These are phyloP conservation scores for Picea sitchensis DNA, from an alignment of 75 land plant species.

Conservation along the genomic window DNA sequence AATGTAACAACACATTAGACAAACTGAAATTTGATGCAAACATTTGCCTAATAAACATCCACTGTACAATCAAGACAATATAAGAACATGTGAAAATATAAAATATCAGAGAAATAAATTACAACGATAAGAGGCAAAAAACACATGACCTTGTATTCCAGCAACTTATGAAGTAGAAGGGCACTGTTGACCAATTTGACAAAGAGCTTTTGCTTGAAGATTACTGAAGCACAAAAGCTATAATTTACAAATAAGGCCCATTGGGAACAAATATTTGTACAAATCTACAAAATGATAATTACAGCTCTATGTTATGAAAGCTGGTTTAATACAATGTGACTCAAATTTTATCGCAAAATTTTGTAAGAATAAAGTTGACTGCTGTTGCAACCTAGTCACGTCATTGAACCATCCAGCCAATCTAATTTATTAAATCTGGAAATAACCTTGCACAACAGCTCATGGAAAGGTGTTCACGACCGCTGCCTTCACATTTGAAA, in stretches of 20 bases:
- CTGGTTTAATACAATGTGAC: background rate
- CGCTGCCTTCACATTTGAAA: background rate
- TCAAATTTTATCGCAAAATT: slow-evolving; percentile 2
- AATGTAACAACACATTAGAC: background rate
- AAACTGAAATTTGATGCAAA: background rate
- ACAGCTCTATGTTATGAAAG: background rate
- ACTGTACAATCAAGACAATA: background rate
- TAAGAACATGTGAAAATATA: background rate
- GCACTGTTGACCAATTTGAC: background rate
- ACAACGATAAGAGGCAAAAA: background rate
- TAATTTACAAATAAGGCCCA: slow-evolving; percentile 1
- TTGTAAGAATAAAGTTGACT: slow-evolving; percentile 8
- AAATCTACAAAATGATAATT: slow-evolving; percentile 4
- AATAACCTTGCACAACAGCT: background rate
- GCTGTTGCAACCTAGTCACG: background rate
- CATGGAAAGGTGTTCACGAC: background rate
- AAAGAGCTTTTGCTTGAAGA: slow-evolving; percentile 3
- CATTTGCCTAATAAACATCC: background rate
- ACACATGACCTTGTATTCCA: background rate
- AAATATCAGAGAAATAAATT: background rate
- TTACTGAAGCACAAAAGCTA: background rate
- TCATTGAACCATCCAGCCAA: slow-evolving; percentile 10
- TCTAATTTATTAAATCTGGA: background rate
- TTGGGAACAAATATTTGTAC: slow-evolving; percentile 3
- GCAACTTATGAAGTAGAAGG: background rate